phyloP scores from a whole-genome alignment of 192 early-diverging fungal species.

The Gamsiella multidivaricata region DNA sequence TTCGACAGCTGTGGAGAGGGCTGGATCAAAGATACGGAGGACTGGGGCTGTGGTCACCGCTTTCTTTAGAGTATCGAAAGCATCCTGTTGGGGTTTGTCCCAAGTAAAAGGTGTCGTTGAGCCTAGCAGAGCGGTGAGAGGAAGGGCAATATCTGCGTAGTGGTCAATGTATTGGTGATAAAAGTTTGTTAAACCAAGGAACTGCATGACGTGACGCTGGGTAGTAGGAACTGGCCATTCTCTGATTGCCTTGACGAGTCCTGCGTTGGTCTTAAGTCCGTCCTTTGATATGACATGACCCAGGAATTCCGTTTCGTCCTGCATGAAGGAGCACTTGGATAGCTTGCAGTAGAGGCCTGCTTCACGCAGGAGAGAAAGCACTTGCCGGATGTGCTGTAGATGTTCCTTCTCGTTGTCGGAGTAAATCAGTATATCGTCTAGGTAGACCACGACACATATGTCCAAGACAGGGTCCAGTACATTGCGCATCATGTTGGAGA shows the following conservation, averaged over 20 bases:
- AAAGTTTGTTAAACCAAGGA: background rate
- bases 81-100: conserved; percentile 2
- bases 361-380: conserved; percentile 39
- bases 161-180: background rate
- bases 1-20: conserved; percentile 22
- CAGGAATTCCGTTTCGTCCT: conserved; percentile 11
- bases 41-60: conserved; percentile 34
- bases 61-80: conserved; percentile 40
- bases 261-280: background rate
- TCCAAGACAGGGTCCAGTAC: conserved; percentile 42
- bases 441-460: conserved; percentile 39
- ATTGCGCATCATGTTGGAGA: conserved; percentile 59
- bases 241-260: conserved; percentile 16
- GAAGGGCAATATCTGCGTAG: conserved; percentile 7
- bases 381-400: conserved; percentile 15
- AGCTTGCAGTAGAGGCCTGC: too few species aligned
- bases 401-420: conserved; percentile 41
- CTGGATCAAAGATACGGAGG: conserved; percentile 29
- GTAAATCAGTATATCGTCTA: conserved; percentile 59
- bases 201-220: background rate
- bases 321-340: conserved; percentile 42
- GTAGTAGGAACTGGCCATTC: conserved; percentile 20
- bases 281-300: conserved; percentile 17
- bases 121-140: background rate
- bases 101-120: background rate